These are phyloP conservation scores for Lentinula detonsa DNA, from an alignment of 768 basidiomycete species.

Conservation along the genomic window DNA sequence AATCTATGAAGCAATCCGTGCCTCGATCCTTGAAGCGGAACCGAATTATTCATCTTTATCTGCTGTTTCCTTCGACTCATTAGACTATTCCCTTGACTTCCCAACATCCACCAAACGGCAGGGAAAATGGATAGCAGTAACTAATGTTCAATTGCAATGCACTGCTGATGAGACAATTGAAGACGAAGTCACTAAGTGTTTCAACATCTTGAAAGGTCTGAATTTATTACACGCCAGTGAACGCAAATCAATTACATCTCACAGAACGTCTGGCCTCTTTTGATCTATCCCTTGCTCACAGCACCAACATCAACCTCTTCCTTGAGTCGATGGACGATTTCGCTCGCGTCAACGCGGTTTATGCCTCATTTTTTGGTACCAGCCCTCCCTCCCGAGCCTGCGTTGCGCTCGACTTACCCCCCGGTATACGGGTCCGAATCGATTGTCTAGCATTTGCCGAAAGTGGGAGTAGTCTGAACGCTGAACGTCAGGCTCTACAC, in stretches of 20 bases:
- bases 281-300: conserved; percentile 47
- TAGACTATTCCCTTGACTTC: background rate
- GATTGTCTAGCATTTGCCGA: conserved; percentile 77
- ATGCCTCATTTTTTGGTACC: conserved; percentile 77
- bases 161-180: conserved; percentile 40
- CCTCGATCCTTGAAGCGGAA: conserved; percentile 13
- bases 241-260: background rate
- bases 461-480: conserved; percentile 10
- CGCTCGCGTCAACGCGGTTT: conserved; percentile 67
- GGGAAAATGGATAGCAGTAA: conserved; percentile 67
- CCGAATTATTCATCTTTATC: background rate
- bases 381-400: conserved; percentile 96
- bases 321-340: conserved; percentile 83
- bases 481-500: conserved; percentile 71
- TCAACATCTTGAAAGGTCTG: conserved; percentile 58
- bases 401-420: conserved; percentile 70
- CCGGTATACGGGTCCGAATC: conserved; percentile 50
- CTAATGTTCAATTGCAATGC: conserved; percentile 40
- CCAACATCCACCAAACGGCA: conserved; percentile 20
- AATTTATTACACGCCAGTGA: background rate
- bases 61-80: background rate
- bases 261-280: conserved; percentile 48
- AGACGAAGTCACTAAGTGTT: conserved; percentile 68
- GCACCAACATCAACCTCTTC: conserved; percentile 76
- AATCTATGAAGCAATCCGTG: conserved; percentile 22